Evolutionary conservation across 768 basidiomycete species (phyloP), one percentile per base, ranked within the genome.

Genomic region (Glaciozyma martinii): DNA sequence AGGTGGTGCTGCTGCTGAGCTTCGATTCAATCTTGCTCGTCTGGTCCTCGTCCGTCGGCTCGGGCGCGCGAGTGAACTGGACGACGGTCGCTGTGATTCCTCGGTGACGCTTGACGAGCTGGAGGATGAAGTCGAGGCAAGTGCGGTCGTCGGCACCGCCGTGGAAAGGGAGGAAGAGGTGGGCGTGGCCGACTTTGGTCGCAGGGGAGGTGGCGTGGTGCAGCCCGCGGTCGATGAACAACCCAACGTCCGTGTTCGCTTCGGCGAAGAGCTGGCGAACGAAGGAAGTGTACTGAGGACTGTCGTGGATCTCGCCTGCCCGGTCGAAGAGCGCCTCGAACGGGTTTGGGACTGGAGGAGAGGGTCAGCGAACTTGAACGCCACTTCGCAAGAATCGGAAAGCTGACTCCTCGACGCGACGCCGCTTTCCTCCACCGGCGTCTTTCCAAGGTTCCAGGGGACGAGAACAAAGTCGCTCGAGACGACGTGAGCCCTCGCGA

Each of bases 141-240:
- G 90, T 80, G 1, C 95, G 84, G 75, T 97, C 94, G 74, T 99
- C 94, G 0, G 90, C 85, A 0, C 94, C 94, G 44, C 94, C 94
- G 74, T 90, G 88, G 83, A 94, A 97, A 0, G 93, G 89, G 49
- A 92, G 74, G 75, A 93, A 84, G 33, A 97, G 73, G 68, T 89
- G 88, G 53, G 75, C 71, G 44, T 56, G 63, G 13, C 71, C 71
- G 40, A 57, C 0, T 72, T 43, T 30, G 18, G 50, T 13, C 18
- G 23, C 23, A 16, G 42, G 16, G 10, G 46, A 29, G 0, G 43
- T 16, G 8, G 63, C 29, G 0, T 60, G 32, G 3, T 61, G 32
- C 32, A 72, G 73, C 1, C 86, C 86, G 30, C 86, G 80, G 75
- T 97, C 94, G 63, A 95, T 82, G 75, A 89, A 93, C 43, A 98